phyloP scores from a whole-genome alignment of 1,284 basidiomycete genomes.

The Apiotrichum gracile region DNA sequence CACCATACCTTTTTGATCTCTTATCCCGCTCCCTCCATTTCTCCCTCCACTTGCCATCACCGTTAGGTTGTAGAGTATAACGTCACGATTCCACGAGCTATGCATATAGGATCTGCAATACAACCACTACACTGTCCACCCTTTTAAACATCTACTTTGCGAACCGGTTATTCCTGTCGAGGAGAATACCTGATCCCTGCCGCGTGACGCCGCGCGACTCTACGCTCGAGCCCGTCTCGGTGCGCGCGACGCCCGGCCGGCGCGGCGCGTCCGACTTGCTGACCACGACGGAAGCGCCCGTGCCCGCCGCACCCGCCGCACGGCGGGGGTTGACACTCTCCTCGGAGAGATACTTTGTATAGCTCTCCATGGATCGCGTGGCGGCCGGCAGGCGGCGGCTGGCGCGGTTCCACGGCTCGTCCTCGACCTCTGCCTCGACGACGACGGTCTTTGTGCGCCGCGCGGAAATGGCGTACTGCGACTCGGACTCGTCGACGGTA shows the following conservation, averaged over 20 bases:
- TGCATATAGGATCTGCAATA: too few relatives aligned
- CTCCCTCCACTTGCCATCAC: too few relatives aligned
- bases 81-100: too few relatives aligned
- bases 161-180: not conserved
- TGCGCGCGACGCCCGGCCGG: too few relatives aligned
- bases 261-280: too few relatives aligned
- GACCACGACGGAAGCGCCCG: constrained; percentile 25
- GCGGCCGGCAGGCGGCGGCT: not conserved
- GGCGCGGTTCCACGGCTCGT: not conserved
- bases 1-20: too few relatives aligned
- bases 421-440: not conserved
- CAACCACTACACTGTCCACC: not conserved
- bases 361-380: constrained; percentile 12
- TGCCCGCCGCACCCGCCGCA: constrained; percentile 6
- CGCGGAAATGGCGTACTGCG: not conserved
- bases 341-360: constrained; percentile 22
- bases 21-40: too few relatives aligned
- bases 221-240: too few relatives aligned
- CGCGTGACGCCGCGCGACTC: not conserved
- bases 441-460: too few relatives aligned
- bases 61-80: too few relatives aligned
- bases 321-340: constrained; percentile 28
- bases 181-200: not conserved
- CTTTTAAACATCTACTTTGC: not conserved
- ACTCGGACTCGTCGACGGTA: not conserved